Conservation (phyloP, 768 basidiomycete species). For the Chalciporus chontae region DNA sequence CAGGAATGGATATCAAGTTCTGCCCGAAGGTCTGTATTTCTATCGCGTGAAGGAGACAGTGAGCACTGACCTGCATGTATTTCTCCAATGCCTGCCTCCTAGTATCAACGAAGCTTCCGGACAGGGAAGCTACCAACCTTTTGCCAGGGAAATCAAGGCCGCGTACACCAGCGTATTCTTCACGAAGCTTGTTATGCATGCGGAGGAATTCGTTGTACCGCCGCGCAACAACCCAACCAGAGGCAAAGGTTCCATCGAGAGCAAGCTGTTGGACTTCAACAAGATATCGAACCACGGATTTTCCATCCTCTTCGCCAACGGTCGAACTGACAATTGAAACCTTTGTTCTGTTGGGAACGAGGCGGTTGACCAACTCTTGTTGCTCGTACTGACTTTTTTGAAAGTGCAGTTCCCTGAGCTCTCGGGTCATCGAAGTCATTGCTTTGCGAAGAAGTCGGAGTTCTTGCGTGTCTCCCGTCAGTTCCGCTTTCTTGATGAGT, state of each 20-base stretch:
- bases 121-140: conserved; percentile 83
- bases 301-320: conserved; percentile 79
- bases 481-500: conserved; percentile 90
- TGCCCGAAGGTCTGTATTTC: conserved; percentile 28
- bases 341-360: conserved; percentile 78
- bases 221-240: conserved; percentile 91
- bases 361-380: conserved; percentile 87
- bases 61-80: conserved; percentile 72
- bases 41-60: not conserved
- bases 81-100: conserved; percentile 78
- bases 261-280: conserved; percentile 88
- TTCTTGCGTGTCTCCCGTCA: conserved; percentile 88
- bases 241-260: conserved; percentile 71
- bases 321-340: conserved; percentile 85
- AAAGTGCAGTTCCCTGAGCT: conserved; percentile 80
- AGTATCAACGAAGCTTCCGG: conserved; percentile 83
- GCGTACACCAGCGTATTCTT: conserved; percentile 63
- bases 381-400: conserved; percentile 93
- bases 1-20: conserved; percentile 69
- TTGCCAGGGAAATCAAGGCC: conserved; percentile 90
- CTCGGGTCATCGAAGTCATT: conserved; percentile 74
- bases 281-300: conserved; percentile 87
- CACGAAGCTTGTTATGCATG: conserved; percentile 83
- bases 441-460: conserved; percentile 79
- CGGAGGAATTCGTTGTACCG: conserved; percentile 94